A percentile compares a stretch with the other conserved stretches of the same genome.
Conservation (phyloP, 192 early-diverging fungal genomes). For the Coemansia reversa region DNA sequence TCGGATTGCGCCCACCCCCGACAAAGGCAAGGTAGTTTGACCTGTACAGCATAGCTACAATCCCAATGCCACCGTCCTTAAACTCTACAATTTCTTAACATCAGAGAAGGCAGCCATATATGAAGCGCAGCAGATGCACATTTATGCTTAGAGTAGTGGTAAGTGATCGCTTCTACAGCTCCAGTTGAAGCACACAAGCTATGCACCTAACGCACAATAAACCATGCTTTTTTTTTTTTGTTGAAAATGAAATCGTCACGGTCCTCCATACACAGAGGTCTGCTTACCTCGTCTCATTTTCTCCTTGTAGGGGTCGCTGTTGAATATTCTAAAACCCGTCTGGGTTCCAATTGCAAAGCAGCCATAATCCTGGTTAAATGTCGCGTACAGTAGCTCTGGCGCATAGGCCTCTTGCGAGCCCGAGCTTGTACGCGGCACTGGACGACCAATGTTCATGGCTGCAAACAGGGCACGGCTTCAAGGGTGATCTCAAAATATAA, state of each 20-base stretch:
- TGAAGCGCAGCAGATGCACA: too few species aligned
- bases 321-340: constrained; percentile 80
- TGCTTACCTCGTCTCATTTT: constrained; percentile 64
- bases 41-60: constrained; percentile 81
- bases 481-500: background rate
- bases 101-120: background rate
- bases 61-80: constrained; percentile 78
- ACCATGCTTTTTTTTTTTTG: too few species aligned
- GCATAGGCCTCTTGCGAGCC: constrained; percentile 45
- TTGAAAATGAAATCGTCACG: too few species aligned
- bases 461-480: background rate
- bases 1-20: constrained; percentile 79
- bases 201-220: too few species aligned
- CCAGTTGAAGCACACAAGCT: too few species aligned
- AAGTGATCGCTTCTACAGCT: too few species aligned
- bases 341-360: constrained; percentile 83
- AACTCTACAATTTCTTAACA: constrained; percentile 54
- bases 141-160: too few species aligned
- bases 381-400: constrained; percentile 66
- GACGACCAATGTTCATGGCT: constrained; percentile 48
- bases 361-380: constrained; percentile 82
- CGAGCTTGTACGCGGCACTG: constrained; percentile 32
- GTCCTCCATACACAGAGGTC: background rate
- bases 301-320: constrained; percentile 80
- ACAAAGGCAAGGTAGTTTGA: constrained; percentile 87